A percentile compares a stretch with the other conserved stretches of the same genome.
Conservation (phyloP, 106 monocot species). For the Dioscorea alata region DNA sequence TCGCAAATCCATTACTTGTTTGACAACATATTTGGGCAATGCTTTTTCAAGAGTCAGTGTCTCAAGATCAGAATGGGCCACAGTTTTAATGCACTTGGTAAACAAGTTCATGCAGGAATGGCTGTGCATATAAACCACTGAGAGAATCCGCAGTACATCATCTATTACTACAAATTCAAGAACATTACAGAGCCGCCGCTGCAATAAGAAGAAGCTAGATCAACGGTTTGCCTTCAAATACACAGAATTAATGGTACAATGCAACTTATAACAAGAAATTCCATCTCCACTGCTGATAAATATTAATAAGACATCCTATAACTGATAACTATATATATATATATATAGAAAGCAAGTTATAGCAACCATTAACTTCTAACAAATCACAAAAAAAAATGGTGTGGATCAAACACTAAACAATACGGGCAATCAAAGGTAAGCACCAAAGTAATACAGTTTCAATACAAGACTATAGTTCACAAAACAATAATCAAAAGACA, state of each 20-base stretch:
- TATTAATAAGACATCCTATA: background rate
- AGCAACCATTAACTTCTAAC: background rate
- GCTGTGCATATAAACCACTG: slow-evolving; percentile 44
- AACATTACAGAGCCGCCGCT: slow-evolving; percentile 74
- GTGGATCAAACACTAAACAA: no score
- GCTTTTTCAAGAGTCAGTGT: slow-evolving; percentile 54
- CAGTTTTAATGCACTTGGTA: slow-evolving; percentile 45
- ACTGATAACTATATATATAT: background rate
- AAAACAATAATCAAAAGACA: no score
- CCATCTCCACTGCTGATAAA: background rate
- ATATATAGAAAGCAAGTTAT: background rate
- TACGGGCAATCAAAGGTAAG: no score
- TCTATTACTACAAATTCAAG: slow-evolving; percentile 56
- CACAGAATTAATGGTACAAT: background rate
- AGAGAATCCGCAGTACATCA: slow-evolving; percentile 47
- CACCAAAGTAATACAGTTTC: no score
- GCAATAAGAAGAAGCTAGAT: slow-evolving; percentile 8
- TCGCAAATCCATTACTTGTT: slow-evolving; percentile 34
- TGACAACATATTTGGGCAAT: slow-evolving; percentile 41
- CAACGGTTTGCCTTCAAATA: no score
- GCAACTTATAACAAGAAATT: background rate
- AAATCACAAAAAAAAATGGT: background rate
- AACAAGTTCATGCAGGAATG: slow-evolving; percentile 34
- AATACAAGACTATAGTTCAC: no score
- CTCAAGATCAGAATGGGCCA: slow-evolving; percentile 52